Conservation (phyloP, 768 basidiomycete species). For the Amanita pseudoporphyria region DNA sequence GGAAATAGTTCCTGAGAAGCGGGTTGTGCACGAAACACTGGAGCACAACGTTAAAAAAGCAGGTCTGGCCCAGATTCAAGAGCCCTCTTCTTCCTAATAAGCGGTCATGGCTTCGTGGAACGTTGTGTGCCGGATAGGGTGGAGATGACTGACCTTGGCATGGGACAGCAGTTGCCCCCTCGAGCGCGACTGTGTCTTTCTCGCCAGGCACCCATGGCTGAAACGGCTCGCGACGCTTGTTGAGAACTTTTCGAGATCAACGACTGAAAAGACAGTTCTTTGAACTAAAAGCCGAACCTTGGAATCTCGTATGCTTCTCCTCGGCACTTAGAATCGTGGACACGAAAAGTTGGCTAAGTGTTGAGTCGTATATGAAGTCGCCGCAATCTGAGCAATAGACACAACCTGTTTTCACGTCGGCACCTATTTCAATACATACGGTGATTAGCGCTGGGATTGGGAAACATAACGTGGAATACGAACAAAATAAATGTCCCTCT, state of each 20-base stretch:
- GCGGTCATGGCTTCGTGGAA: not conserved
- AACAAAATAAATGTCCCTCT: slow-evolving; percentile 56
- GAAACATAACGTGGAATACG: slow-evolving; percentile 19
- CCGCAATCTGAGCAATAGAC: slow-evolving; percentile 68
- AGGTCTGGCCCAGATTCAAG: slow-evolving; percentile 86
- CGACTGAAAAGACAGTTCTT: not conserved
- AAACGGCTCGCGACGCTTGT: slow-evolving; percentile 27
- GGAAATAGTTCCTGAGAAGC: slow-evolving; percentile 78
- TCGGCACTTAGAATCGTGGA: slow-evolving; percentile 41
- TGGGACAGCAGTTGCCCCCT: slow-evolving; percentile 40
- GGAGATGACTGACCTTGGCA: slow-evolving; percentile 57
- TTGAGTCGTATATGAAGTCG: slow-evolving; percentile 60
- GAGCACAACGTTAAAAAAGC: slow-evolving; percentile 87
- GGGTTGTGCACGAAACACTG: slow-evolving; percentile 90
- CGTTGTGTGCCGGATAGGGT: no score
- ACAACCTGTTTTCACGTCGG: slow-evolving; percentile 64
- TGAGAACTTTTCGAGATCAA: slow-evolving; percentile 18
- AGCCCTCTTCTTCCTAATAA: slow-evolving; percentile 68
- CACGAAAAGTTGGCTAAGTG: slow-evolving; percentile 37
- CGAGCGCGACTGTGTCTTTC: slow-evolving; percentile 34
- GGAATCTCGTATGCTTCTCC: slow-evolving; percentile 52
- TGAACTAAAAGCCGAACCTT: slow-evolving; percentile 28
- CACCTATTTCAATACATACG: slow-evolving; percentile 38
- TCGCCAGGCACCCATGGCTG: slow-evolving; percentile 28
- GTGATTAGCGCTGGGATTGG: not conserved